Evolutionary conservation across 2,329 filamentous ascomycete genomes (phyloP).

Genomic region (Chaetomium sp.): DNA sequence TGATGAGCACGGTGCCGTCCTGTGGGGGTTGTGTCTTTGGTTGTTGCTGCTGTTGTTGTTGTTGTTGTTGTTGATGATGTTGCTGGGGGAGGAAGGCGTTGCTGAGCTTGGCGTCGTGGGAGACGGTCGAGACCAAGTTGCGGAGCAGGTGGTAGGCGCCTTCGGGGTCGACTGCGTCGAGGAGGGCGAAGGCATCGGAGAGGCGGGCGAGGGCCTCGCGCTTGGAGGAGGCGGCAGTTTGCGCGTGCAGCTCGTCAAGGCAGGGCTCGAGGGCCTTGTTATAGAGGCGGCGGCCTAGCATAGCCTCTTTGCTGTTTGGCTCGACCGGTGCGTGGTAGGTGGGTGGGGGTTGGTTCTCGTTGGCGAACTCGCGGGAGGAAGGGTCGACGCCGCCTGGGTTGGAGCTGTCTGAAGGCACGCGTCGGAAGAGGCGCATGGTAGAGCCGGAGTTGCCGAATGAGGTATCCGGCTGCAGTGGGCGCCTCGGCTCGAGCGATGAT

Average conservation of each 20-base stretch:
- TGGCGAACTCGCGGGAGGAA: conserved; percentile 47
- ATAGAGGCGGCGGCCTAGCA: conserved; percentile 80
- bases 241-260: conserved; percentile 83
- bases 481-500: conserved; percentile 58
- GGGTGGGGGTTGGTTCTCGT: conserved; percentile 66
- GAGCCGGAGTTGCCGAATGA: conserved; percentile 93
- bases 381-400: conserved; percentile 46
- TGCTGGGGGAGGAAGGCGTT: conserved; percentile 46
- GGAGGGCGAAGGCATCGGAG: conserved; percentile 79
- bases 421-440: conserved; percentile 86
- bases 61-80: not conserved
- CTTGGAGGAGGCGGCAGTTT: conserved; percentile 67
- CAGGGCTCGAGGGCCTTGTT: conserved; percentile 79
- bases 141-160: conserved; percentile 84
- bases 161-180: conserved; percentile 88
- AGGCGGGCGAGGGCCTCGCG: conserved; percentile 81
- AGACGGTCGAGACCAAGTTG: conserved; percentile 72
- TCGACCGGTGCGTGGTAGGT: conserved; percentile 48
- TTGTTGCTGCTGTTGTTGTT: conserved; percentile 34
- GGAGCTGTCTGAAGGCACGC: conserved; percentile 73
- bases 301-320: conserved; percentile 74
- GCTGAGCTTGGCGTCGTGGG: conserved; percentile 67
- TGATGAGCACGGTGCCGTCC: conserved; percentile 57
- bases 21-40: conserved; percentile 52
- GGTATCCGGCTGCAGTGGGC: conserved; percentile 84